phyloP scores from a whole-genome alignment of 768 basidiomycete genomes.

The Xerocomellus dryophilus region DNA sequence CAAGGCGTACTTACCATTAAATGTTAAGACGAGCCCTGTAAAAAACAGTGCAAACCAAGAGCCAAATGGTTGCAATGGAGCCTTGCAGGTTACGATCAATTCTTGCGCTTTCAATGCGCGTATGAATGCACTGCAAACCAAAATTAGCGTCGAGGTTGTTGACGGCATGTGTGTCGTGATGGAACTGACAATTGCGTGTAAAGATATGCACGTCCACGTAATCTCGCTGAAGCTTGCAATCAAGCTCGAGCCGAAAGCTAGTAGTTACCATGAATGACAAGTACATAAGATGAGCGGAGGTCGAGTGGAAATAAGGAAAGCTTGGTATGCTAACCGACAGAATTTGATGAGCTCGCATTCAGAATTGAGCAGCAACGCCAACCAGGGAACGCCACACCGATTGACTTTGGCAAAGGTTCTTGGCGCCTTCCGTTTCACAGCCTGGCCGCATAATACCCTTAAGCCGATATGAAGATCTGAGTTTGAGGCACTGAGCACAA shows the following conservation, averaged over 20 bases:
- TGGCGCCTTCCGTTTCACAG: constrained; percentile 47
- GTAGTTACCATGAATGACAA: constrained; percentile 4
- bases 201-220: constrained; percentile 36
- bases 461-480: constrained; percentile 58
- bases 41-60: constrained; percentile 54
- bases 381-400: constrained; percentile 31
- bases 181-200: constrained; percentile 25
- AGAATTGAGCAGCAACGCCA: constrained; percentile 50
- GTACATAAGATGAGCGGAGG: constrained; percentile 19
- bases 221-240: constrained; percentile 33
- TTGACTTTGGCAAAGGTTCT: constrained; percentile 38
- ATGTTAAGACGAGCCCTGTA: constrained; percentile 53
- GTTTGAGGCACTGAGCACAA: constrained; percentile 47
- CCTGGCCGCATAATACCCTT: constrained; percentile 46
- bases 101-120: constrained; percentile 34
- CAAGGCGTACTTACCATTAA: constrained; percentile 47
- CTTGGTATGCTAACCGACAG: constrained; percentile 41
- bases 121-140: constrained; percentile 16
- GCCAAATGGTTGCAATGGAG: constrained; percentile 62
- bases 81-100: constrained; percentile 46
- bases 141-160: constrained; percentile 2
- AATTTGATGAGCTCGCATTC: constrained; percentile 46
- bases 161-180: constrained; percentile 9
- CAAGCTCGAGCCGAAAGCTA: constrained; percentile 26
- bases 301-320: constrained; percentile 23